Evolutionary conservation across 2,329 filamentous ascomycete species (phyloP).

Genomic region (Stemphylium beticola): DNA sequence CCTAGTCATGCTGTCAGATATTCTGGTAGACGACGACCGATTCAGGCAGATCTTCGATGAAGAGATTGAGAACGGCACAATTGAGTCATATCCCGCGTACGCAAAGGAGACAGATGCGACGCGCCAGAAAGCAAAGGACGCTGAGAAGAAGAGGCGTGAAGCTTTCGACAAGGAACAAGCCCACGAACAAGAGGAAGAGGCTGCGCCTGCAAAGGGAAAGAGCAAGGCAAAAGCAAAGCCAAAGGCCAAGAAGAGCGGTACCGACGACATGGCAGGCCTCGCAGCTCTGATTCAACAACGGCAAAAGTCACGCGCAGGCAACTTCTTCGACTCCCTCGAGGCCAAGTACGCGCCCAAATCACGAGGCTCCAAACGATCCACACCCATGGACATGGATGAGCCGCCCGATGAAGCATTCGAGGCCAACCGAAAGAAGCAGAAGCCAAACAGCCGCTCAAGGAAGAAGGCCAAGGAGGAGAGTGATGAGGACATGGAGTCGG

Average conservation of each 20-base stretch:
- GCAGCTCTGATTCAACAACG: constrained; percentile 48
- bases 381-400: constrained; percentile 58
- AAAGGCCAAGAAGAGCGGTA: constrained; percentile 55
- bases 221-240: constrained; percentile 31
- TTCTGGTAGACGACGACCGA: constrained; percentile 81
- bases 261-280: constrained; percentile 44
- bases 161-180: constrained; percentile 57
- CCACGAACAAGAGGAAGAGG: constrained; percentile 61
- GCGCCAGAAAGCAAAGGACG: constrained; percentile 39
- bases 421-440: constrained; percentile 43
- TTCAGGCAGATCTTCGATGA: constrained; percentile 82
- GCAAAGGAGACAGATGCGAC: constrained; percentile 63
- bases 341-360: constrained; percentile 45
- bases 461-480: constrained; percentile 30
- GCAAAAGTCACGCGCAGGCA: constrained; percentile 42
- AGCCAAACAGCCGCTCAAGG: constrained; percentile 20
- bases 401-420: constrained; percentile 68
- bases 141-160: constrained; percentile 46
- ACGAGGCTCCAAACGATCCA: constrained; percentile 55
- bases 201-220: constrained; percentile 51
- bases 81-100: constrained; percentile 72
- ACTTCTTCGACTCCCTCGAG: constrained; percentile 45
- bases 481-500: constrained; percentile 29
- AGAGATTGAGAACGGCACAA: constrained; percentile 74
- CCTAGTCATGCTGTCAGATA: constrained; percentile 83